Base-by-base conservation (phyloP, 192 early-diverging fungal species). In the Coemansia sp. region DNA sequence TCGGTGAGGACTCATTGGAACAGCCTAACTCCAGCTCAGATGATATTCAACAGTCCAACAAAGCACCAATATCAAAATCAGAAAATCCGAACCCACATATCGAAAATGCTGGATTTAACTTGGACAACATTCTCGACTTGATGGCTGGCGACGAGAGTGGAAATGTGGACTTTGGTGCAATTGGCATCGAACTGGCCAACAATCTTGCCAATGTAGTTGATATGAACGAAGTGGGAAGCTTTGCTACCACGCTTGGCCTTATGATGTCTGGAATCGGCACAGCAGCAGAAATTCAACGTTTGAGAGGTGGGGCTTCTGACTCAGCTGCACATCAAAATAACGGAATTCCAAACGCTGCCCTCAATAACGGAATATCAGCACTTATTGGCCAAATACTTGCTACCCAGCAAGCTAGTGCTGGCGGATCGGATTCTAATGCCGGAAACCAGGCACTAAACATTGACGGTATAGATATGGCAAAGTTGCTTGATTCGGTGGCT, bases 221-320 rank as follows among this genome's bases (percentile, higher is more conserved):
- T 52, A 74, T 80, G 67, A 74, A 74, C 21, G 77, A 80, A 35
- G 65, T 80, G 16, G 77, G 77, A 20, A 74, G 42, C 43, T 64
- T 80, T 62, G 77, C 77, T 0, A 68, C 68, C 0, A 71, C 77
- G 0, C 29, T 80, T 0, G 77, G 77, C 0, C 40, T 80, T 10
- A 74, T 80, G 77, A 66, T 80, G 53, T 71, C 77, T 12, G 77
- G 77, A 0, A 64, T 80, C 18, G 77, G 77, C n/a, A 66, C 65
- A 8, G 65, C 60, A 0, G 66, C 69, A 7, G 72, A 80, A 43
- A 26, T 71, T 4, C 77, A 80, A 56, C 64, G 68, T 21, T 68
- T 65, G 34, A 52, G 51, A 15, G 58, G 49, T 13, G 55, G 18
- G 2, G 3, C 28, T 6, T 33, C 9, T 12, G 68, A 20, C 2